phyloP scores from a whole-genome alignment of 1,139 yeast genomes.

The Candida freyschussii region DNA sequence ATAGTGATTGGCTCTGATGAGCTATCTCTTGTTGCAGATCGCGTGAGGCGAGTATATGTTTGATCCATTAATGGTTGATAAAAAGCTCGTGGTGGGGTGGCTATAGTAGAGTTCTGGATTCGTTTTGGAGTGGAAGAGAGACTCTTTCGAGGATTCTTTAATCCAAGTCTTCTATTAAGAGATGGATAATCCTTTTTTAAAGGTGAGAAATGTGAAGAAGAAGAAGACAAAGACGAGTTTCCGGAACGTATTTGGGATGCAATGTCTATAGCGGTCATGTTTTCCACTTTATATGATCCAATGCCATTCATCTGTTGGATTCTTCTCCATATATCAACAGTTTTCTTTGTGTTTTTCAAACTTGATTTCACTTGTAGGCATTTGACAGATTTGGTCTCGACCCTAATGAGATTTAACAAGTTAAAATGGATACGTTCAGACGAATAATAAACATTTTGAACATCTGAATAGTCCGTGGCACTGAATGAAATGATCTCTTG shows the following conservation, averaged over 20 bases:
- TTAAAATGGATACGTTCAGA: neutral
- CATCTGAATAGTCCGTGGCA: neutral
- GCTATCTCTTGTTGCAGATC: slow-evolving; percentile 4
- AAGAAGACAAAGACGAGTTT: neutral
- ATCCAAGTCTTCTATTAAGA: too few species aligned
- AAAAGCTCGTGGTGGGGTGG: slow-evolving; percentile 3
- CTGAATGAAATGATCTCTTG: neutral
- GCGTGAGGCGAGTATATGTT: slow-evolving; percentile 2
- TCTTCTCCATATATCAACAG: neutral
- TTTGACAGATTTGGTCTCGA: neutral
- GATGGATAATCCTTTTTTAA: neutral
- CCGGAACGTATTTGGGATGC: too few species aligned
- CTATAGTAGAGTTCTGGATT: neutral
- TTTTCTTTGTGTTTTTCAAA: neutral
- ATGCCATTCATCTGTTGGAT: neutral
- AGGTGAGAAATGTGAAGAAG: neutral
- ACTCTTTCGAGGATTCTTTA: too few species aligned
- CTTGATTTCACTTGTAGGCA: neutral
- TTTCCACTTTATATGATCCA: neutral
- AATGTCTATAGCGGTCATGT: too few species aligned
- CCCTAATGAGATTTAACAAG: neutral
- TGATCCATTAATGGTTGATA: slow-evolving; percentile 1
- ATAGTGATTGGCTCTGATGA: slow-evolving; percentile 5
- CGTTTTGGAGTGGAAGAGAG: neutral
- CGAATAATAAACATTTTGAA: neutral